phyloP scores from a whole-genome alignment of 768 basidiomycete species.

The Grammothele lineata region DNA sequence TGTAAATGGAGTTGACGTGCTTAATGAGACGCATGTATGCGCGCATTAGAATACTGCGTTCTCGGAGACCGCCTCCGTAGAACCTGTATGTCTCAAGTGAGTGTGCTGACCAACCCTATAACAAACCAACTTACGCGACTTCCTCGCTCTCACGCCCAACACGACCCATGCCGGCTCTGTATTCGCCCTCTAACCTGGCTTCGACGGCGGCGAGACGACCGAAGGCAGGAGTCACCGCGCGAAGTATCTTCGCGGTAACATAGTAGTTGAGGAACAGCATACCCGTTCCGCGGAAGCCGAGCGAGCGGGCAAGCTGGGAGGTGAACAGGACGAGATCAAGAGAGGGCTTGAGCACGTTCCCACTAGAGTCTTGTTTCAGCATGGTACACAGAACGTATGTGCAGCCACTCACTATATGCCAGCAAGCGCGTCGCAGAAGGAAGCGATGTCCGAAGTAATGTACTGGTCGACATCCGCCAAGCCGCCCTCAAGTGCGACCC shows the following conservation, averaged over 20 bases:
- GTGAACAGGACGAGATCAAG: slow-evolving; percentile 92
- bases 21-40: slow-evolving; percentile 80
- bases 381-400: too few relatives aligned
- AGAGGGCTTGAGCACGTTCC: slow-evolving; percentile 89
- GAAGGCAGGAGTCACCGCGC: slow-evolving; percentile 88
- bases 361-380: too few relatives aligned
- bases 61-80: slow-evolving; percentile 83
- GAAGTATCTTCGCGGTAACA: slow-evolving; percentile 75
- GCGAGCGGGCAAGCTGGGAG: slow-evolving; percentile 79
- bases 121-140: slow-evolving; percentile 60
- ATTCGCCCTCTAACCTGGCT: slow-evolving; percentile 87
- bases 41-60: slow-evolving; percentile 73
- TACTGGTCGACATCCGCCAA: slow-evolving; percentile 84
- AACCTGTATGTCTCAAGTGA: slow-evolving; percentile 46
- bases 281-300: slow-evolving; percentile 80
- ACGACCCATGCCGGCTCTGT: slow-evolving; percentile 79
- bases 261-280: slow-evolving; percentile 84
- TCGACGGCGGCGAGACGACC: slow-evolving; percentile 86
- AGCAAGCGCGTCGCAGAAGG: slow-evolving; percentile 82
- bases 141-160: slow-evolving; percentile 91
- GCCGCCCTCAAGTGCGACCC: slow-evolving; percentile 30
- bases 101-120: neutral
- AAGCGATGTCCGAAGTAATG: slow-evolving; percentile 87
- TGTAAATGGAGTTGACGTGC: slow-evolving; percentile 91
- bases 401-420: slow-evolving; percentile 74